A percentile compares a stretch with the other conserved stretches of the same genome.
Conservation (phyloP, 2,329 filamentous ascomycete genomes). For the Trichothecium sympodiale region DNA sequence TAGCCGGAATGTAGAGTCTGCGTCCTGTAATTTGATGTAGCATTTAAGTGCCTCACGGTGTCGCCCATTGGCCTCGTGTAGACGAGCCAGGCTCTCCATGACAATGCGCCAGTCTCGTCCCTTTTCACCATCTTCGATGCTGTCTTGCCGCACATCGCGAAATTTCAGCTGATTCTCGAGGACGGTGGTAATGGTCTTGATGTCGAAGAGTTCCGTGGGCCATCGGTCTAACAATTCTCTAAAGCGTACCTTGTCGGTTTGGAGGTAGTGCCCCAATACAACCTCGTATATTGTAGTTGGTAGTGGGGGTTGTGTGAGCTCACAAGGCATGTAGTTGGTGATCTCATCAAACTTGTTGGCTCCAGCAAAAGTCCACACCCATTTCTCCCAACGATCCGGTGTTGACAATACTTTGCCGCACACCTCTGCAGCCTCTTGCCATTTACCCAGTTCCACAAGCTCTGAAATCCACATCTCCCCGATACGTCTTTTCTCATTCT, state of each 20-base stretch:
- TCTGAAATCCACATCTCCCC: conserved; percentile 92
- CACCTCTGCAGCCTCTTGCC: conserved; percentile 66
- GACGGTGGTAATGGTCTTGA: conserved; percentile 61
- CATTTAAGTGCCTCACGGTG: conserved; percentile 76
- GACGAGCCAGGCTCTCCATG: conserved; percentile 72
- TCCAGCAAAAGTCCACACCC: conserved; percentile 86
- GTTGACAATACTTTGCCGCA: conserved; percentile 75
- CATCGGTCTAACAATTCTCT: conserved; percentile 71
- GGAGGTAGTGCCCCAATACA: conserved; percentile 79
- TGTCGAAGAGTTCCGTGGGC: conserved; percentile 76
- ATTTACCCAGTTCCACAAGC: conserved; percentile 63
- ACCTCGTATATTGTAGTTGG: conserved; percentile 79
- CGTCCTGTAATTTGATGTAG: conserved; percentile 86
- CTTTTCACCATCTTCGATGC: conserved; percentile 59
- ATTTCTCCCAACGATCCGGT: conserved; percentile 82
- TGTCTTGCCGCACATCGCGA: conserved; percentile 64
- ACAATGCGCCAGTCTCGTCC: conserved; percentile 81
- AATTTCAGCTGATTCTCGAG: conserved; percentile 75
- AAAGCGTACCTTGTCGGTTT: conserved; percentile 63
- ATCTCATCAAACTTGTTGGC: conserved; percentile 85
- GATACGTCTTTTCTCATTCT: conserved; percentile 81
- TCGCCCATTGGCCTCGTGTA: conserved; percentile 73
- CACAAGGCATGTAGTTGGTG: conserved; percentile 67
- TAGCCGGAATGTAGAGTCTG: conserved; percentile 75
- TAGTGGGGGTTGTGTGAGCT: conserved; percentile 67